Percentiles rank a stretch among this genome's conserved stretches.
phyloP scores from a whole-genome alignment of 2,329 filamentous ascomycete species.

The Clarireedia hainanense region DNA sequence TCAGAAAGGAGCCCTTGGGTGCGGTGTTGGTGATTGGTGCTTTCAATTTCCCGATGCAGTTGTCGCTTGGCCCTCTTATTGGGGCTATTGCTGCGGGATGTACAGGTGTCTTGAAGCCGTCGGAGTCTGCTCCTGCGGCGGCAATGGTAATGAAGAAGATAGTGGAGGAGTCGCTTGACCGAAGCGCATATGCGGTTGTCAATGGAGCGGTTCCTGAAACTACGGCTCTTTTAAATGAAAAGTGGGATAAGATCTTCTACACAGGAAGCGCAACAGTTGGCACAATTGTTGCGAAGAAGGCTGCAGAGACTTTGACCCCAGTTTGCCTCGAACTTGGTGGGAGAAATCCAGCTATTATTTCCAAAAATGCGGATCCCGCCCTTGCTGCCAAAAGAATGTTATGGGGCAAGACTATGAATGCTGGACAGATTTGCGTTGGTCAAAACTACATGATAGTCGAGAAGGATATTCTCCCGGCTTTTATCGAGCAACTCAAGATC shows the following conservation, averaged over 20 bases:
- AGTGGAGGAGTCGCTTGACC: conserved; percentile 67
- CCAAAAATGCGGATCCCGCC: conserved; percentile 69
- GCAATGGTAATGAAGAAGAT: conserved; percentile 76
- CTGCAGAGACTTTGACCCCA: conserved; percentile 80
- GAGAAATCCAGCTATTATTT: conserved; percentile 84
- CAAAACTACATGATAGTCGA: conserved; percentile 91
- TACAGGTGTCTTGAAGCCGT: conserved; percentile 84
- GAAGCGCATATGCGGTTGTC: conserved; percentile 64
- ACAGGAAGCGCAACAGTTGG: conserved; percentile 75
- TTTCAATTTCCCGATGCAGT: conserved; percentile 88
- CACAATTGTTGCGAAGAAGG: conserved; percentile 82
- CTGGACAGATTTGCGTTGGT: conserved; percentile 84
- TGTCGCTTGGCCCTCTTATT: conserved; percentile 69
- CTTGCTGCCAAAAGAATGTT: conserved; percentile 77
- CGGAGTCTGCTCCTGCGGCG: conserved; percentile 68
- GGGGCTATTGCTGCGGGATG: conserved; percentile 91
- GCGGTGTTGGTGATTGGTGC: conserved; percentile 78
- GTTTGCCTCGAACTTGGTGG: conserved; percentile 87
- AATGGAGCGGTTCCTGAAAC: conserved; percentile 79
- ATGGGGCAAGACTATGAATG: conserved; percentile 82
- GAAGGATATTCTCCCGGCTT: conserved; percentile 58
- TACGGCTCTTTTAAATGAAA: conserved; percentile 72
- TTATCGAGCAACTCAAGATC: conserved; percentile 67
- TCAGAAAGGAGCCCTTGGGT: conserved; percentile 83
- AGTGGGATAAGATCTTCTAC: conserved; percentile 98